Evolutionary conservation across 2,329 filamentous ascomycete species (phyloP).

Genomic region (Iodosphaeria phyllophila): DNA sequence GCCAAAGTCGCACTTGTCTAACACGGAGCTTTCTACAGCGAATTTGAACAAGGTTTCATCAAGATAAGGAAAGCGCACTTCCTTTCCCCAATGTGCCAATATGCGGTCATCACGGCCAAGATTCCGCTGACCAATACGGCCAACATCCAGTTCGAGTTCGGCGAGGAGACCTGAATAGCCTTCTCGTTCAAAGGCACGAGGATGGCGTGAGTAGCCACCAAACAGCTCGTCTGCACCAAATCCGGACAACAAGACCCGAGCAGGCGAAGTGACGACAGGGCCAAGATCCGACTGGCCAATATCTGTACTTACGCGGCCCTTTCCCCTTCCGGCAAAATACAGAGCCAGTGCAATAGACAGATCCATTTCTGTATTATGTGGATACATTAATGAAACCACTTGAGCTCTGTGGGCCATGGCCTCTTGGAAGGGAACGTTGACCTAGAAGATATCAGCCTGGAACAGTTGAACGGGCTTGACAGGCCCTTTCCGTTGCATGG

Average conservation of each 20-base stretch:
- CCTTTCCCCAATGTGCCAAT: conserved; percentile 74
- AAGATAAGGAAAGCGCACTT: conserved; percentile 78
- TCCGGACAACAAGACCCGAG: conserved; percentile 75
- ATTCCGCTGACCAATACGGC: conserved; percentile 79
- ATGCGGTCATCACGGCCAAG: conserved; percentile 85
- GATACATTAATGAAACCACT: conserved; percentile 64
- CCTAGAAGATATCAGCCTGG: conserved; percentile 16
- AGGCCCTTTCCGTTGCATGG: conserved; percentile 1
- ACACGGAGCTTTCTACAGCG: conserved; percentile 56
- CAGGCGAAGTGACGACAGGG: conserved; percentile 32
- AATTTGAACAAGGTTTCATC: conserved; percentile 76
- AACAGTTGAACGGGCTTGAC: not conserved
- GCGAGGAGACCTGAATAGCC: conserved; percentile 57
- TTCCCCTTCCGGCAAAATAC: conserved; percentile 81
- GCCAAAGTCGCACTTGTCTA: conserved; percentile 81
- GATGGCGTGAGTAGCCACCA: conserved; percentile 77
- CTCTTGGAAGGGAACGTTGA: conserved; percentile 70
- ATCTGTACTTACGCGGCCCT: no score
- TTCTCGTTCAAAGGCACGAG: conserved; percentile 49
- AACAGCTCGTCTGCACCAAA: conserved; percentile 94
- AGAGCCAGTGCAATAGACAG: conserved; percentile 82
- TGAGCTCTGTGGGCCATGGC: conserved; percentile 47
- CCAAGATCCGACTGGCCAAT: no score
- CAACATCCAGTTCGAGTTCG: conserved; percentile 72
- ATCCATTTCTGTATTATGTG: conserved; percentile 98